Evolutionary conservation across 1,139 yeast species (phyloP).

Genomic region (Lodderomyces theae): DNA sequence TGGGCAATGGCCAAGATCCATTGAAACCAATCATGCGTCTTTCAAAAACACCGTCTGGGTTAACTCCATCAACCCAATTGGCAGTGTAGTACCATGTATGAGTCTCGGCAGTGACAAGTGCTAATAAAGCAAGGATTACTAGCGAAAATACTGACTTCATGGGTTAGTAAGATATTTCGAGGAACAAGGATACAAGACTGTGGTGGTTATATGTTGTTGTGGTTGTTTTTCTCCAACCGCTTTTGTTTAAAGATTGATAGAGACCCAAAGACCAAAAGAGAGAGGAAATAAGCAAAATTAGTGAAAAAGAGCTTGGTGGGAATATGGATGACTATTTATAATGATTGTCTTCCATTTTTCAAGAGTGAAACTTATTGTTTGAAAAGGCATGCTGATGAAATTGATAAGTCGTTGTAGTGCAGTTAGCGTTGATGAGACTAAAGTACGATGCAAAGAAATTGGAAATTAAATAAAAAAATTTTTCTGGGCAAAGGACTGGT

Average conservation of each 20-base stretch:
- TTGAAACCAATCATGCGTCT: conserved; percentile 64
- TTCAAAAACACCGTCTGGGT: conserved; percentile 58
- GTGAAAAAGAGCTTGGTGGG: neutral
- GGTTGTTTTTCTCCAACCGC: neutral
- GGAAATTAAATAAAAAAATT: too few species aligned
- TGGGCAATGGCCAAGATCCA: conserved; percentile 73
- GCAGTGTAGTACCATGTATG: conserved; percentile 55
- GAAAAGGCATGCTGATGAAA: conserved; percentile 6
- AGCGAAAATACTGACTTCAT: neutral
- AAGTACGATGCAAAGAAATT: too few species aligned
- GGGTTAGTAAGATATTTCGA: too few species aligned
- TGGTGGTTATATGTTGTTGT: neutral
- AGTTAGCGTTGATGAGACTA: too few species aligned
- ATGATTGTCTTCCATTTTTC: neutral
- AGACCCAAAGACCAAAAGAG: conserved; percentile 10
- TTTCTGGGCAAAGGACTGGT: conserved; percentile 6
- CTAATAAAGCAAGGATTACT: conserved; percentile 3
- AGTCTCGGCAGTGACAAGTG: conserved; percentile 36
- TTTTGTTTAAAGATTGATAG: conserved; percentile 1
- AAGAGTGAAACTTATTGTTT: too few species aligned
- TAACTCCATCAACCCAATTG: conserved; percentile 49
- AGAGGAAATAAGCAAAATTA: conserved; percentile 3
- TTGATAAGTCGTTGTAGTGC: too few species aligned
- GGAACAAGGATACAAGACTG: neutral
- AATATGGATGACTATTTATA: neutral